A percentile compares a stretch with the other conserved stretches of the same genome.
These are phyloP conservation scores for Pilaira anomala DNA, from an alignment of 192 early-diverging fungal species.

Conservation along the genomic window DNA sequence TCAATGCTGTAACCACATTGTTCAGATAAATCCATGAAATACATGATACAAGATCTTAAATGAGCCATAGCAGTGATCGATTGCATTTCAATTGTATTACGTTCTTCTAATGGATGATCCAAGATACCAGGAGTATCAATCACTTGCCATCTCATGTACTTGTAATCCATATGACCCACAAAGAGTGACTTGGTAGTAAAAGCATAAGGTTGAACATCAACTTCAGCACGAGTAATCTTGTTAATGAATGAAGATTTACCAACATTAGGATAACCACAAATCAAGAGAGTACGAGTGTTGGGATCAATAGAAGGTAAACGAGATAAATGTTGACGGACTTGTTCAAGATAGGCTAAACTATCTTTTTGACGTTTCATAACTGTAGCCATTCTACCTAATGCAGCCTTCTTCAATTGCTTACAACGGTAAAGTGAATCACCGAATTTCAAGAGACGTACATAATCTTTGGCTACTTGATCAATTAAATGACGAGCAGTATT, in stretches of 20 bases:
- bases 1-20: constrained; percentile 96
- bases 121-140: constrained; percentile 99
- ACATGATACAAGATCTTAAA: constrained; percentile 91
- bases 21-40: constrained; percentile 97
- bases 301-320: constrained; percentile 99
- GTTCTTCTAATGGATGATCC: constrained; percentile 98
- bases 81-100: constrained; percentile 99
- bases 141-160: constrained; percentile 99
- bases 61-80: constrained; percentile 99
- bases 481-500: constrained; percentile 97
- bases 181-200: constrained; percentile 99
- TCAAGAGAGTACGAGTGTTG: constrained; percentile 97
- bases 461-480: constrained; percentile 97
- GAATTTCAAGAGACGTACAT: constrained; percentile 95
- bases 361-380: constrained; percentile 99
- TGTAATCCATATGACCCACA: constrained; percentile 99
- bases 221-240: constrained; percentile 98
- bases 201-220: constrained; percentile 99
- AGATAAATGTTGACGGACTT: constrained; percentile 98
- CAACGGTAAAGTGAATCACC: constrained; percentile 99
- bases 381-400: constrained; percentile 98
- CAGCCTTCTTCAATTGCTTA: constrained; percentile 98
- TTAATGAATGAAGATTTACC: constrained; percentile 98
- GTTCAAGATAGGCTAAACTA: constrained; percentile 93
- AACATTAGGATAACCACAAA: constrained; percentile 99